These are phyloP conservation scores for Globisporangium yorkense DNA, from an alignment of 352 stramenopile species.

Conservation along the genomic window DNA sequence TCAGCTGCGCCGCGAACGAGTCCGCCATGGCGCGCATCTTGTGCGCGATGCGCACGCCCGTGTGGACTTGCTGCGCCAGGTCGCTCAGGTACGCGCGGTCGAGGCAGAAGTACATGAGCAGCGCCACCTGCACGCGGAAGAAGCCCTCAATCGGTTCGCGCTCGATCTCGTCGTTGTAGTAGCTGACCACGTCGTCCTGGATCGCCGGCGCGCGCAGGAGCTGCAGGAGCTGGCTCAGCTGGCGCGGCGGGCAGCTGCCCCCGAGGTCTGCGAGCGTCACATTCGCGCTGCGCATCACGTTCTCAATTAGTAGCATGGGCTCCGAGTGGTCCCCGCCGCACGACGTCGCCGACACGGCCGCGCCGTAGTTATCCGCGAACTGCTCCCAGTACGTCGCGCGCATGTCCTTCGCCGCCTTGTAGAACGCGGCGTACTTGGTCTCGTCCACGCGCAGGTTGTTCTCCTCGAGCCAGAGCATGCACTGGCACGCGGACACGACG, in stretches of 20 bases:
- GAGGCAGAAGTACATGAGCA: slow-evolving; percentile 79
- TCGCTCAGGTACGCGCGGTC: slow-evolving; percentile 63
- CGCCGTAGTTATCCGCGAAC: slow-evolving; percentile 66
- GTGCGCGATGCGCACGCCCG: slow-evolving; percentile 42
- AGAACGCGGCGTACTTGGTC: slow-evolving; percentile 57
- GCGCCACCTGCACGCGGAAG: slow-evolving; percentile 64
- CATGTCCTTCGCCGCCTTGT: slow-evolving; percentile 45
- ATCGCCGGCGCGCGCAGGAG: slow-evolving; percentile 38
- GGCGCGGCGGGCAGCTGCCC: slow-evolving; percentile 35
- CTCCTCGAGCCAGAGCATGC: slow-evolving; percentile 62
- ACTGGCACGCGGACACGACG: slow-evolving; percentile 45
- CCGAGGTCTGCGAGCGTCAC: slow-evolving; percentile 23
- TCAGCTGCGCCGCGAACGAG: slow-evolving; percentile 65
- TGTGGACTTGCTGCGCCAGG: slow-evolving; percentile 40
- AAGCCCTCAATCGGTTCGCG: slow-evolving; percentile 67
- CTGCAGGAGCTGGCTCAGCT: slow-evolving; percentile 48
- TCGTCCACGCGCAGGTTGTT: slow-evolving; percentile 38
- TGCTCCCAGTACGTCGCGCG: slow-evolving; percentile 53
- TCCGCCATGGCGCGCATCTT: slow-evolving; percentile 61
- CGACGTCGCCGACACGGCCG: slow-evolving; percentile 39
- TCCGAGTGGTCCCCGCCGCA: slow-evolving; percentile 28
- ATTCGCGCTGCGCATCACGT: slow-evolving; percentile 68
- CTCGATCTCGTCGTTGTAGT: slow-evolving; percentile 61
- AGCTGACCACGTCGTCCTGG: slow-evolving; percentile 49
- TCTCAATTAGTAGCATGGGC: slow-evolving; percentile 63